Evolutionary conservation across 2,329 filamentous ascomycete genomes (phyloP), one percentile per base, ranked within the genome.

Genomic region (Paracoccidioides lutzii): DNA sequence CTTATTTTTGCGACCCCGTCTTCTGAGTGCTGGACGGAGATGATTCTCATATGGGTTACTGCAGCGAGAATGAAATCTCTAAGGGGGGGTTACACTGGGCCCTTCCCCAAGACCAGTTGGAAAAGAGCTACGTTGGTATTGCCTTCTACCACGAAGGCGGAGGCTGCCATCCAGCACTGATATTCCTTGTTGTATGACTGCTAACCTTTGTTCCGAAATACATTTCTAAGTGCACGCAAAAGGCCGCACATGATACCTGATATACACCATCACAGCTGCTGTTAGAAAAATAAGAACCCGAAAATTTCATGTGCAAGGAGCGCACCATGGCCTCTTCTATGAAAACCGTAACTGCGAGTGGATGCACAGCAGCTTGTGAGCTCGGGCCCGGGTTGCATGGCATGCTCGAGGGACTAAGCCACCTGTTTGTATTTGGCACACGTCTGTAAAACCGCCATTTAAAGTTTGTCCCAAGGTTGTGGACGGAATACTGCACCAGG

Each of bases 11-110:
- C 10, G 35, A 33, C 15, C 22, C 22, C 22, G 22, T 33, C 22
- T 6, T 12, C 12, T 3, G 15, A 37, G 38, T 32, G 28, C 32
- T 32, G 42, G 32, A 32, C 49, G 49, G 49, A 42, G 49, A 52
- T 41, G 37, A 10, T 52, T 52, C 49, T 52, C 49, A 33, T 41
- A 52, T 32, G 49, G 49, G 49, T 42, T 52, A 42, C 38, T 37
- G 49, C 49, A 52, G 37, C 22, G 49, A 6, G 49, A 42, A 42
- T 12, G 37, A 42, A 28, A 42, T 32, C 38, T 22, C 38, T 22
- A 22, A 52, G 28, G 35, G 28, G 22, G 41, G 49, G 49, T 52
- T 42, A 52, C 49, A 52, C 49, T 32, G 12, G 14, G 28, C 15
- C 38, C 33, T 12, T 8, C 33, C n/a, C 46, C 32, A 35, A 49